Percentiles rank a stretch among this genome's conserved stretches.
Evolutionary conservation across 192 early-diverging fungal species (phyloP).

Genomic region (Umbelopsis sp.): DNA sequence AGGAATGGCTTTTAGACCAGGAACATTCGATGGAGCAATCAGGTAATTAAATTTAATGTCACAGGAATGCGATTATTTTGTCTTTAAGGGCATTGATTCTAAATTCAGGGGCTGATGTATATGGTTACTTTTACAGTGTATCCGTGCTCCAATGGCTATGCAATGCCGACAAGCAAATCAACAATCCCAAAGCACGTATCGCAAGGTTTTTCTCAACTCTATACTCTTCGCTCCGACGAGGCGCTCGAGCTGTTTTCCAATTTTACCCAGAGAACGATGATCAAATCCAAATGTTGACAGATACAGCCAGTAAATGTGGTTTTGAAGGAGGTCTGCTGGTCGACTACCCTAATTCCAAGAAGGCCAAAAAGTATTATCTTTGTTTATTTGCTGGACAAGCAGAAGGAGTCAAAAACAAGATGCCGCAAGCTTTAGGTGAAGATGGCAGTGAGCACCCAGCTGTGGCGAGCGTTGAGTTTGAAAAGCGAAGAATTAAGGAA

Average conservation of each 20-base stretch:
- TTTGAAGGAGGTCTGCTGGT: constrained; percentile 95
- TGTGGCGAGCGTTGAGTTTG: constrained; percentile 47
- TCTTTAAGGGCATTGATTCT: not conserved
- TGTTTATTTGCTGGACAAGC: constrained; percentile 94
- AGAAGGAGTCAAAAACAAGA: constrained; percentile 51
- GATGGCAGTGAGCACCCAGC: constrained; percentile 55
- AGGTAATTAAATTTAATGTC: constrained; percentile 44
- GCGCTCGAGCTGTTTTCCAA: constrained; percentile 96
- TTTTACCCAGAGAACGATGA: constrained; percentile 97
- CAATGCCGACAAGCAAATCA: constrained; percentile 92
- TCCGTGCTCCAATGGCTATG: constrained; percentile 99
- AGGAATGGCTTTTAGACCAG: constrained; percentile 91
- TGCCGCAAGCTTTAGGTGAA: constrained; percentile 68
- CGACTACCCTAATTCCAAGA: constrained; percentile 95
- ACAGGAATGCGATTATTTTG: constrained; percentile 3
- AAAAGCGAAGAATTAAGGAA: constrained; percentile 40
- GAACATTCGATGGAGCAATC: constrained; percentile 95
- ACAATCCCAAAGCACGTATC: constrained; percentile 83
- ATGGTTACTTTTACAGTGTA: constrained; percentile 54
- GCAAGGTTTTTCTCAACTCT: constrained; percentile 91
- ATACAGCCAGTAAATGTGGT: constrained; percentile 85
- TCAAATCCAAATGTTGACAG: constrained; percentile 92
- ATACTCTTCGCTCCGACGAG: constrained; percentile 85
- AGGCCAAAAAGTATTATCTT: constrained; percentile 96
- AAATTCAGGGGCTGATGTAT: not conserved